Conservation (phyloP, 768 basidiomycete genomes). For the Macrolepiota dolichaula region DNA sequence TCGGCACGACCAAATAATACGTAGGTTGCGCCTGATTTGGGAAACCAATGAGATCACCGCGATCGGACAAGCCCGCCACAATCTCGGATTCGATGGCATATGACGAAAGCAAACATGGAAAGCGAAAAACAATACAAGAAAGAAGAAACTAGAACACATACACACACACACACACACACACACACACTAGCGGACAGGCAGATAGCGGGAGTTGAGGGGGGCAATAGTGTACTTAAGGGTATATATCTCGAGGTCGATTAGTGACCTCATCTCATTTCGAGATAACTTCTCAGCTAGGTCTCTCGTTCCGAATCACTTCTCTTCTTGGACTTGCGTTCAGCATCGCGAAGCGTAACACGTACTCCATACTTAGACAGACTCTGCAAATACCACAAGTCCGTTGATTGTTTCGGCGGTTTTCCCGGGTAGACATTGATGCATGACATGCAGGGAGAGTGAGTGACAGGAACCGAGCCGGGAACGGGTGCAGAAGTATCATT, state of each 20-base stretch:
- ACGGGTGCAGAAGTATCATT: not conserved
- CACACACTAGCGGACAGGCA: not conserved
- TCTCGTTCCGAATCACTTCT: slow-evolving; percentile 15
- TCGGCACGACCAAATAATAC: slow-evolving; percentile 3
- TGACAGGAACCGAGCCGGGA: not conserved
- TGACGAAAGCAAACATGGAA: not conserved
- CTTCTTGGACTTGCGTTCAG: slow-evolving; percentile 36
- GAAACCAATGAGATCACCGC: slow-evolving; percentile 9
- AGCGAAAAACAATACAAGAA: not conserved
- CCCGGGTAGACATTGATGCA: not conserved
- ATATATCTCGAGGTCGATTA: not conserved
- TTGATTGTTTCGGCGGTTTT: not conserved
- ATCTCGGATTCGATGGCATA: not conserved
- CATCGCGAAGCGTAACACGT: slow-evolving; percentile 37
- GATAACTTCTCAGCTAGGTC: not conserved
- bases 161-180: no score
- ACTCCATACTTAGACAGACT: slow-evolving; percentile 35
- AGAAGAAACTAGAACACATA: not conserved
- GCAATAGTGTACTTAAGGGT: not conserved
- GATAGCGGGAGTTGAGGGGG: not conserved
- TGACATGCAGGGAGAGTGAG: not conserved
- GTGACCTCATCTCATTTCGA: not conserved
- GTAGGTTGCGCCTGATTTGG: slow-evolving; percentile 2
- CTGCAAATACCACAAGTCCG: slow-evolving; percentile 15
- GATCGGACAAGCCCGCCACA: not conserved